Evolutionary conservation across 352 stramenopile genomes (phyloP).

Genomic region (Phytophthora agathidicida): DNA sequence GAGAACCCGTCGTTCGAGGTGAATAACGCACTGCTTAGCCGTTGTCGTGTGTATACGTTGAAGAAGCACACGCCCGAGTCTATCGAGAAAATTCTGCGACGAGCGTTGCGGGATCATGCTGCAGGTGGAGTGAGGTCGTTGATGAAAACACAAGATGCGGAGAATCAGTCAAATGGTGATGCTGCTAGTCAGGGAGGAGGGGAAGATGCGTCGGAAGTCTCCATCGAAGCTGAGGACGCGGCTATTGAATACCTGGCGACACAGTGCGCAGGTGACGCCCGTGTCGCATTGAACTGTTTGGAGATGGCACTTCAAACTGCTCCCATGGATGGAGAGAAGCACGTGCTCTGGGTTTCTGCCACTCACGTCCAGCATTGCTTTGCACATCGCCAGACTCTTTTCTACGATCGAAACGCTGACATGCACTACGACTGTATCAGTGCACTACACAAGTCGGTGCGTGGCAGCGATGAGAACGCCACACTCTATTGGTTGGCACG

Average conservation of each 20-base stretch:
- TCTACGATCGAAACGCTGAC: conserved; percentile 87
- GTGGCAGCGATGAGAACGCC: conserved; percentile 81
- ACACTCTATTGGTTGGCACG: conserved; percentile 86
- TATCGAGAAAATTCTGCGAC: conserved; percentile 66
- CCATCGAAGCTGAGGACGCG: conserved; percentile 56
- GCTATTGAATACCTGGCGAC: conserved; percentile 72
- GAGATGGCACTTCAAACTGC: conserved; percentile 79
- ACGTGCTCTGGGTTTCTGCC: conserved; percentile 47
- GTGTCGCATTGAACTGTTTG: conserved; percentile 82
- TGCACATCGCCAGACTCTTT: conserved; percentile 70
- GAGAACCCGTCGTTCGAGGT: conserved; percentile 91
- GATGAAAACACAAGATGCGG: conserved; percentile 8
- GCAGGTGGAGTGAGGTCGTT: conserved; percentile 40
- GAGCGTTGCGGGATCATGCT: conserved; percentile 51
- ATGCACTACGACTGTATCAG: conserved; percentile 89
- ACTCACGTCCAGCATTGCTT: conserved; percentile 79
- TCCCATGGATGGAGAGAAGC: conserved; percentile 29
- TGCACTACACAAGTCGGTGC: conserved; percentile 86
- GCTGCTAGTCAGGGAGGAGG: not conserved
- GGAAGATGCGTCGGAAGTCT: not conserved
- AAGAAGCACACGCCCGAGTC: conserved; percentile 72
- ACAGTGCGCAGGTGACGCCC: conserved; percentile 80
- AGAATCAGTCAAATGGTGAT: conserved; percentile 8
- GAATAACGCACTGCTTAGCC: conserved; percentile 84
- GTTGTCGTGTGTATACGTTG: conserved; percentile 80